Evolutionary conservation across 2,329 filamentous ascomycete species (phyloP).

Genomic region (Chaetomium sp.): DNA sequence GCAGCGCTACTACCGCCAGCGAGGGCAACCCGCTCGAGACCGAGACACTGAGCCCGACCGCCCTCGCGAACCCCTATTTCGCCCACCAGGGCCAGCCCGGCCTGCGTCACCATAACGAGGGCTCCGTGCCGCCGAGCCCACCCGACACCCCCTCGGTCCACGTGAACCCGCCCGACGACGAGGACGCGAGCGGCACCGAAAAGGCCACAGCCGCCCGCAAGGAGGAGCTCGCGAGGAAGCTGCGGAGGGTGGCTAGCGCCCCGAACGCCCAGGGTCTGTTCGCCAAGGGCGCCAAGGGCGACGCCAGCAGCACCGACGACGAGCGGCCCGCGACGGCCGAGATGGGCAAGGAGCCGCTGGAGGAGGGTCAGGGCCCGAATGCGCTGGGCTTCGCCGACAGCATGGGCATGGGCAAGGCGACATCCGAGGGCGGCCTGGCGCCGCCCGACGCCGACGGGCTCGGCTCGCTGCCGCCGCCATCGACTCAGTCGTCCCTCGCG

Average conservation of each 20-base stretch:
- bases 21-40: constrained; percentile 91
- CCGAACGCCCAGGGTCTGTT: constrained; percentile 97
- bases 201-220: constrained; percentile 66
- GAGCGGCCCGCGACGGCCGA: constrained; percentile 83
- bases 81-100: constrained; percentile 92
- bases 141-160: constrained; percentile 84
- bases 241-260: constrained; percentile 91
- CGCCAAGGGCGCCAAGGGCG: constrained; percentile 55
- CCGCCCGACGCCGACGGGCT: constrained; percentile 55
- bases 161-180: constrained; percentile 67
- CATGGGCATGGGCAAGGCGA: constrained; percentile 43
- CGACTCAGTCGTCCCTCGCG: constrained; percentile 68
- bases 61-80: constrained; percentile 96
- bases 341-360: constrained; percentile 77
- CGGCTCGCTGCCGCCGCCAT: constrained; percentile 66
- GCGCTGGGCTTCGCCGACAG: constrained; percentile 50
- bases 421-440: constrained; percentile 45
- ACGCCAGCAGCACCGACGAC: background rate
- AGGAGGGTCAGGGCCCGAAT: constrained; percentile 54
- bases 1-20: constrained; percentile 87
- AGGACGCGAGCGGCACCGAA: constrained; percentile 59
- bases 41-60: constrained; percentile 86
- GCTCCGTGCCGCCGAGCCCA: constrained; percentile 87
- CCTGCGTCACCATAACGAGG: constrained; percentile 91
- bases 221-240: constrained; percentile 89